A percentile compares a stretch with the other conserved stretches of the same genome.
These are phyloP conservation scores for Curvularia sp. DNA, from an alignment of 2,329 filamentous ascomycete species.

Conservation along the genomic window DNA sequence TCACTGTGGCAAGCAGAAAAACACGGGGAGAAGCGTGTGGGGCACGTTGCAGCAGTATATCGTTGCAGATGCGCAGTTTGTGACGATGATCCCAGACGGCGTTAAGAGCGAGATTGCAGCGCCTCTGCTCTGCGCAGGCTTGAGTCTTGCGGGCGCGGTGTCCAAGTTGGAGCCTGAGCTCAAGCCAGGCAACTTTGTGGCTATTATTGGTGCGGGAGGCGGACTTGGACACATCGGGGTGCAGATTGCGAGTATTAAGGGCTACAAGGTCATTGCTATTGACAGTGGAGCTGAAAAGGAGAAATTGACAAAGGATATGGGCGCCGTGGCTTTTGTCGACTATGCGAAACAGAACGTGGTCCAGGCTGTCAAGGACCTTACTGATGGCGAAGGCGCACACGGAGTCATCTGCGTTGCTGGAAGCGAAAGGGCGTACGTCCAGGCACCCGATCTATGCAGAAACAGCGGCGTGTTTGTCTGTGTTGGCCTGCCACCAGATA, in stretches of 20 bases:
- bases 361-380: conserved; percentile 50
- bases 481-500: conserved; percentile 55
- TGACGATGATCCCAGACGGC: conserved; percentile 47
- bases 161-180: conserved; percentile 83
- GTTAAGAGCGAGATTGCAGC: conserved; percentile 48
- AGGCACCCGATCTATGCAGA: conserved; percentile 55
- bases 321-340: conserved; percentile 78
- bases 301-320: conserved; percentile 71
- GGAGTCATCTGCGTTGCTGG: conserved; percentile 58
- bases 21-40: conserved; percentile 51
- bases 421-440: conserved; percentile 54
- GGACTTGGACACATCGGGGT: conserved; percentile 79
- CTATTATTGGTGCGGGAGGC: conserved; percentile 84
- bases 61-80: conserved; percentile 44
- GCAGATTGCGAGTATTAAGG: conserved; percentile 86
- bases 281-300: conserved; percentile 84
- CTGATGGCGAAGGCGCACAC: conserved; percentile 55
- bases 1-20: conserved; percentile 54
- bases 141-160: conserved; percentile 76
- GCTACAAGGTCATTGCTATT: conserved; percentile 80
- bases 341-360: conserved; percentile 65
- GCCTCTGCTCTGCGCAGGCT: conserved; percentile 47
- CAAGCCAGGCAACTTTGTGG: conserved; percentile 75
- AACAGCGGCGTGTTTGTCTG: conserved; percentile 58
- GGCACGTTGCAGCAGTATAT: conserved; percentile 49